Percentiles rank a stretch among this genome's conserved stretches.
phyloP scores from a whole-genome alignment of 495 filamentous ascomycete species.

The Aspergillus sclerotioniger region DNA sequence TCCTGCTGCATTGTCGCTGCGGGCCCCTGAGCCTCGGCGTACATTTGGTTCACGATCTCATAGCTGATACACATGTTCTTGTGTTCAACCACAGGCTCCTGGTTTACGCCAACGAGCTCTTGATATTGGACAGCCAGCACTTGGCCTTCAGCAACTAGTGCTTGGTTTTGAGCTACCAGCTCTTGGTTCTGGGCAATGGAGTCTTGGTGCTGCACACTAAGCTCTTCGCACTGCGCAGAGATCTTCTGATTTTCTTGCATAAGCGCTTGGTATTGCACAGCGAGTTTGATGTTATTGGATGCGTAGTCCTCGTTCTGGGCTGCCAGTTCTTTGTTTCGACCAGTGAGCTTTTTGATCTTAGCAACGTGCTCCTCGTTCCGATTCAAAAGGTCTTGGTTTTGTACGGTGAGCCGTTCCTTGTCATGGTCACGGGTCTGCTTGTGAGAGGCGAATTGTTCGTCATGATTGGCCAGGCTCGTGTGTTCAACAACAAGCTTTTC shows the following conservation, averaged over 20 bases:
- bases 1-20: conserved; percentile 3
- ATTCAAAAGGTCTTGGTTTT: not conserved
- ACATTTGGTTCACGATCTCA: not conserved
- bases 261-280: not conserved
- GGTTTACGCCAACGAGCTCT: no score
- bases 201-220: conserved; percentile 1
- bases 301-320: not conserved
- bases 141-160: no score
- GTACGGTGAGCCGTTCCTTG: no score
- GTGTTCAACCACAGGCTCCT: no score
- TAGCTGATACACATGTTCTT: no score
- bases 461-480: no score
- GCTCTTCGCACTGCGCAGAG: not conserved
- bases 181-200: not conserved
- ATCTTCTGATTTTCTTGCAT: conserved; percentile 2
- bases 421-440: no score
- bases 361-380: not conserved
- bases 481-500: not conserved
- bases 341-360: not conserved
- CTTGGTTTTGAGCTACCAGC: not conserved
- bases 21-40: no score
- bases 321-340: not conserved
- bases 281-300: not conserved
- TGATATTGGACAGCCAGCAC: no score
- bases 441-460: no score